Conservation (phyloP, 352 stramenopile genomes). For the Peronosclerospora sorghi region DNA sequence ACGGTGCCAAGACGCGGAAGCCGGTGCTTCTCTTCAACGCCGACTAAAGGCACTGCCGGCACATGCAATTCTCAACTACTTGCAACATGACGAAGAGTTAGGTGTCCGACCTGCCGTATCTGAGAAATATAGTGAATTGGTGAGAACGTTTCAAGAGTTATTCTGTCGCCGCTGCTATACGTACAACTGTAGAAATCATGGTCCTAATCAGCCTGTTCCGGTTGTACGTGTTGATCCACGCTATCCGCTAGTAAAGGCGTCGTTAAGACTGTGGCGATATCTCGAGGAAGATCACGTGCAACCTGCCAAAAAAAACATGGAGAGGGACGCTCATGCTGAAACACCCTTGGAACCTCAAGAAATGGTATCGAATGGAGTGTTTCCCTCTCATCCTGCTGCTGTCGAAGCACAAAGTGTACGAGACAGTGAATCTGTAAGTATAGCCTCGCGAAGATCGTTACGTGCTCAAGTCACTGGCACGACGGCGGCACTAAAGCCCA, state of each 20-base stretch:
- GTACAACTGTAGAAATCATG: slow-evolving; percentile 72
- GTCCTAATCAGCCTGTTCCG: slow-evolving; percentile 35
- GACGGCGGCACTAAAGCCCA: slow-evolving; percentile 24
- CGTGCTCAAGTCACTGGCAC: slow-evolving; percentile 42
- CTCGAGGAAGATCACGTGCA: slow-evolving; percentile 19
- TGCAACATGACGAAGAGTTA: slow-evolving; percentile 4
- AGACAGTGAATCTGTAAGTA: background rate
- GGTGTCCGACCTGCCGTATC: slow-evolving; percentile 14
- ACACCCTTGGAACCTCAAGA: slow-evolving; percentile 2
- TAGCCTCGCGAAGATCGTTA: slow-evolving; percentile 22
- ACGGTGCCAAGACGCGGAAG: slow-evolving; percentile 2
- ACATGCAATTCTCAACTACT: slow-evolving; percentile 21
- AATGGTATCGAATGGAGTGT: slow-evolving; percentile 3
- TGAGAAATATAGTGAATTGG: slow-evolving; percentile 18
- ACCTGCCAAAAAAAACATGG: slow-evolving; percentile 3
- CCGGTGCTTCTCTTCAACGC: slow-evolving; percentile 11
- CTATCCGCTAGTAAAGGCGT: slow-evolving; percentile 42
- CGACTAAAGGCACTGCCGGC: slow-evolving; percentile 22
- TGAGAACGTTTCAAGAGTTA: slow-evolving; percentile 33
- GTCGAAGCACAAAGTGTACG: slow-evolving; percentile 1
- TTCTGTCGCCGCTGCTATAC: slow-evolving; percentile 68
- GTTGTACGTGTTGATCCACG: slow-evolving; percentile 37
- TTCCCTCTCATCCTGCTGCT: background rate
- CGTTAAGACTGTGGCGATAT: slow-evolving; percentile 21
- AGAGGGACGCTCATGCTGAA: slow-evolving; percentile 12